Evolutionary conservation across 257 asterid species (phyloP), one percentile per base, ranked within the genome.

Genomic region (Verbena officinalis): DNA sequence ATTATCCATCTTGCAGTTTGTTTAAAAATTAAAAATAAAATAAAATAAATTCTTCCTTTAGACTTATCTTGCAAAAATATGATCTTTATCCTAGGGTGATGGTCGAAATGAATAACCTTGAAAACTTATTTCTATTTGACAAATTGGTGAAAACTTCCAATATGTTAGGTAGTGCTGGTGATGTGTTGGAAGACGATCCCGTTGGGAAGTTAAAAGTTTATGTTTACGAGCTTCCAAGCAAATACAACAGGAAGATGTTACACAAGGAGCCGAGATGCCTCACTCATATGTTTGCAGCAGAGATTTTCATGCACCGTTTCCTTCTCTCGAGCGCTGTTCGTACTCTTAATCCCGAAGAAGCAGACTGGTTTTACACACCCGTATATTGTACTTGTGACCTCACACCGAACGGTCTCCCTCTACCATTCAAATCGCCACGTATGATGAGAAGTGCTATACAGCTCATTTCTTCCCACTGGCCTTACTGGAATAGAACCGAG

Each of bases 261-360:
- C 90, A 85, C 59, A 87, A 80, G 75, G 96, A 90, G 58, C 81
- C 88, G 0, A 80, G 98, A 78, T 91, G 98, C 75, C 91, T 86
- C 68, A 88, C 77, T 71, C 98, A 91, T 79, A 88, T 91, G 98
- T 91, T 91, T 81, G 98, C 98, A 17, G 93, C 98, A 0, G 98
- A 91, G 86, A 86, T 91, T 57, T 88, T 58, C 65, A 88, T 91
- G 96, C 98, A 91, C 65, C 90, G 84, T 3, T 88, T 88, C 66
- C 88, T 91, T 65, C 43, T 88, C 52, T 76, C 95, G 33, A 88
- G 94, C 55, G 73, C 95, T 14, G 95, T 90, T 21, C 89, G 96
- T 4, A 87, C 95, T 10, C 87, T 91, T 46, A 88, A 91, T 71
- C 98, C 98, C 0, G 94, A 86, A 70, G 98, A 91, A 72, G 98